Evolutionary conservation across 805 yeast species (phyloP).

Genomic region (Starmerella cellae): DNA sequence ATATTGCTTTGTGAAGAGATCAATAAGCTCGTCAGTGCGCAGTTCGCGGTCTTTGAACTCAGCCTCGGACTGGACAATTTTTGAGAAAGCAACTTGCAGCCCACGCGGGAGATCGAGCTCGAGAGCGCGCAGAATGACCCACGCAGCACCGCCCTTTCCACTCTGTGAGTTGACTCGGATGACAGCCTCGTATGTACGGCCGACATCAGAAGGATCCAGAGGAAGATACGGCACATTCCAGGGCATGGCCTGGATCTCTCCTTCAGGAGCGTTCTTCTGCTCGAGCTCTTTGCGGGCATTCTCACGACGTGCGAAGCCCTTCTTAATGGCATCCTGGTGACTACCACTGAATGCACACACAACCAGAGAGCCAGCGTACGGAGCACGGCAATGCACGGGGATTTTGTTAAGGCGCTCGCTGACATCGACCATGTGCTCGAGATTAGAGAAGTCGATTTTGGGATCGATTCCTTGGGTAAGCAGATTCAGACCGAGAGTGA

Average conservation of each 20-base stretch:
- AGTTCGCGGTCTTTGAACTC: conserved; percentile 63
- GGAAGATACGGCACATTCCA: conserved; percentile 79
- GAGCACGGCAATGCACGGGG: conserved; percentile 66
- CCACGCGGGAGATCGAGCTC: conserved; percentile 74
- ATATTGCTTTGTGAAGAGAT: conserved; percentile 50
- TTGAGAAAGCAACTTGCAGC: conserved; percentile 62
- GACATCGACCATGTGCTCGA: conserved; percentile 50
- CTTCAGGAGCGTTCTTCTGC: conserved; percentile 9
- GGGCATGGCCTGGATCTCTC: conserved; percentile 27
- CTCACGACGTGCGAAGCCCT: conserved; percentile 49
- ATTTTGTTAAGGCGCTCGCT: conserved; percentile 72
- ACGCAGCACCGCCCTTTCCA: conserved; percentile 83
- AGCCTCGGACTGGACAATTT: conserved; percentile 54
- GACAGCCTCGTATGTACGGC: conserved; percentile 84
- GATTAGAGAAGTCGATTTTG: conserved; percentile 55
- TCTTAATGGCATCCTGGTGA: conserved; percentile 82
- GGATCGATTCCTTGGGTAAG: conserved; percentile 72
- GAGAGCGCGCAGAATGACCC: conserved; percentile 65
- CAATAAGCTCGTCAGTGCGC: conserved; percentile 47
- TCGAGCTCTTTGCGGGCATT: conserved; percentile 23
- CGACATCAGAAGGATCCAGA: conserved; percentile 71
- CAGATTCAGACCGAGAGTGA: conserved; percentile 61
- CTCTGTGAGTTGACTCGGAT: conserved; percentile 79
- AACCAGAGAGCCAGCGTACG: conserved; percentile 70
- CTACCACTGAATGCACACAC: conserved; percentile 76